These are phyloP conservation scores for Blepharisma japonicum DNA, from an alignment of 73 alveolate species.

Conservation along the genomic window DNA sequence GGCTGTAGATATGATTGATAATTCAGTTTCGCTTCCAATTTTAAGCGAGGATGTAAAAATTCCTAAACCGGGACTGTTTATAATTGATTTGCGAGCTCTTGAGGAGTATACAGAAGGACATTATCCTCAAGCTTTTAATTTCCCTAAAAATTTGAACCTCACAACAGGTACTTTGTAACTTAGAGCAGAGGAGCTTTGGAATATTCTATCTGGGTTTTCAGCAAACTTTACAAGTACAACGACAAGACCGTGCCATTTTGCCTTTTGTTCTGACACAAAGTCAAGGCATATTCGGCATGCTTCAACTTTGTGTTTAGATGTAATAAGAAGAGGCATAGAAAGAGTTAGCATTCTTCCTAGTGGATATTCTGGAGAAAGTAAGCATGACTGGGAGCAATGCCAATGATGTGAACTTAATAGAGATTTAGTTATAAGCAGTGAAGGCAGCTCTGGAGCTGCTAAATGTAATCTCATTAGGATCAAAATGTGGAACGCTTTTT, in stretches of 20 bases:
- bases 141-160: constrained; percentile 4
- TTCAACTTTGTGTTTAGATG: constrained; percentile 9
- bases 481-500: constrained; percentile 25
- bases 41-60: not conserved
- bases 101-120: constrained; percentile 15
- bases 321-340: constrained; percentile 28
- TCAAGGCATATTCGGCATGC: not conserved
- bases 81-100: constrained; percentile 8
- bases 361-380: not conserved
- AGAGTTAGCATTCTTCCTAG: constrained; percentile 12
- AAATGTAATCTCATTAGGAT: not conserved
- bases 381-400: constrained; percentile 26
- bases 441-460: not conserved
- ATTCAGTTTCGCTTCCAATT: not conserved
- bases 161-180: constrained; percentile 20
- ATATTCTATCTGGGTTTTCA: constrained; percentile 31
- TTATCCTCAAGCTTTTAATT: constrained; percentile 20
- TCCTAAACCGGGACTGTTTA: constrained; percentile 11
- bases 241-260: constrained; percentile 12
- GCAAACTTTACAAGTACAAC: constrained; percentile 14
- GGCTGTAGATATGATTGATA: not conserved
- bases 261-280: constrained; percentile 4
- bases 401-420: constrained; percentile 31
- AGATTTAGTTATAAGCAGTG: constrained; percentile 6
- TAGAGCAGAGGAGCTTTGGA: constrained; percentile 33